Conservation (phyloP, 163 green algal species). For the Prototheca wickerhamii region DNA sequence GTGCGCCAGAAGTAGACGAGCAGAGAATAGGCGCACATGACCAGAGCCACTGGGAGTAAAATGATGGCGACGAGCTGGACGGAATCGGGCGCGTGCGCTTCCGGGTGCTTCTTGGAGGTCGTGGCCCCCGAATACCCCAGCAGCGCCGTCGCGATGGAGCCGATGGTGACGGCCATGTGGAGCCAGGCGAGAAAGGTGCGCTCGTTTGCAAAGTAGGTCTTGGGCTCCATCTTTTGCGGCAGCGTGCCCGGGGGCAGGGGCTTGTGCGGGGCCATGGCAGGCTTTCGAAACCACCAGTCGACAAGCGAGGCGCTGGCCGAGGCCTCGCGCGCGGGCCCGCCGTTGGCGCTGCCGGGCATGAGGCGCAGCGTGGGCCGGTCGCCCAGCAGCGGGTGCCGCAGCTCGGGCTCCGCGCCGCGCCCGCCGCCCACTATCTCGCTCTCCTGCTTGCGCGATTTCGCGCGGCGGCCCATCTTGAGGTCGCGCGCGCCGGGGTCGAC, state of each 20-base stretch:
- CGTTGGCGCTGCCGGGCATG: constrained; percentile 30
- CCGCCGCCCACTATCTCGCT: background rate
- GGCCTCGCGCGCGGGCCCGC: background rate
- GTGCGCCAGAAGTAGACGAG: constrained; percentile 70
- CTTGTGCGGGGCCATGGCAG: constrained; percentile 10
- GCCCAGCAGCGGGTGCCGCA: constrained; percentile 76
- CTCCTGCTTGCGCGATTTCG: background rate
- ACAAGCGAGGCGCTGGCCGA: background rate
- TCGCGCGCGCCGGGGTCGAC: constrained; percentile 1
- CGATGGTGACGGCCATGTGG: constrained; percentile 83
- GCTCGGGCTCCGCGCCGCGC: constrained; percentile 36
- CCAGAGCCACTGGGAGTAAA: constrained; percentile 69
- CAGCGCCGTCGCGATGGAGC: constrained; percentile 71
- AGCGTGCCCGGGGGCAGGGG: background rate
- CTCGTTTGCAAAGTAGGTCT: constrained; percentile 93
- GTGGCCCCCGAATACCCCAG: constrained; percentile 51
- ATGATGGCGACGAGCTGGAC: constrained; percentile 74
- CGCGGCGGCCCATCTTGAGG: background rate
- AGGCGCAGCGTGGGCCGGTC: constrained; percentile 67
- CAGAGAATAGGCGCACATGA: constrained; percentile 70
- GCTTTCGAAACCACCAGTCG: constrained; percentile 42
- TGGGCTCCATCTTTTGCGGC: constrained; percentile 64
- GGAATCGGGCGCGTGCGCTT: constrained; percentile 3
- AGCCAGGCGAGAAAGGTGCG: constrained; percentile 89
- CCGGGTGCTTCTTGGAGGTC: background rate